Percentiles rank a stretch among this genome's conserved stretches.
Conservation (phyloP, 106 monocot genomes). For the Alisma plantagoaquatica region DNA sequence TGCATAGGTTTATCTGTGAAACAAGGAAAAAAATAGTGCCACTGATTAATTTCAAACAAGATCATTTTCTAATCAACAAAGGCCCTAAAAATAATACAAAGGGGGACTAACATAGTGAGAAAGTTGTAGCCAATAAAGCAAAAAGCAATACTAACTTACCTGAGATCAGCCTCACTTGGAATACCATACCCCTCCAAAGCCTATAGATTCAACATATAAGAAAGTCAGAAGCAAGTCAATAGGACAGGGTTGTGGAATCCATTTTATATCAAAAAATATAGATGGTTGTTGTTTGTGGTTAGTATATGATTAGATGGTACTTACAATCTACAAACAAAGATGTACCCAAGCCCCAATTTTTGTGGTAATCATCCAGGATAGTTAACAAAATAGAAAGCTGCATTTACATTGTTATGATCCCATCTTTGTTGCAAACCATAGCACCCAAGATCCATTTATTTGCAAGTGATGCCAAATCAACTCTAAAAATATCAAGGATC, state of each 20-base stretch:
- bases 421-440: slow-evolving; percentile 96
- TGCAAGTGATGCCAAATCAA: too few species aligned
- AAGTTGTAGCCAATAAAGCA: neutral
- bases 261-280: slow-evolving; percentile 79
- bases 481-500: too few species aligned
- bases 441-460: slow-evolving; percentile 97
- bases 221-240: slow-evolving; percentile 76
- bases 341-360: slow-evolving; percentile 74
- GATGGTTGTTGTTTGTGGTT: slow-evolving; percentile 43
- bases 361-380: slow-evolving; percentile 81
- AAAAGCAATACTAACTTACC: slow-evolving; percentile 28
- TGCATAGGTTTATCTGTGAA: neutral
- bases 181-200: slow-evolving; percentile 89
- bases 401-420: slow-evolving; percentile 99
- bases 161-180: slow-evolving; percentile 71
- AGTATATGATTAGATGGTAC: slow-evolving; percentile 62
- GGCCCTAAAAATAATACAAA: neutral
- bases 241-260: slow-evolving; percentile 60
- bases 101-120: neutral
- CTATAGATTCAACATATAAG: slow-evolving; percentile 99
- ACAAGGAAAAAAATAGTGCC: neutral
- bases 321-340: slow-evolving; percentile 60
- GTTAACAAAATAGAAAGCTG: slow-evolving; percentile 82
- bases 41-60: neutral
- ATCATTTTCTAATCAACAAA: neutral